Evolutionary conservation across 208 protist genomes (phyloP), one percentile per base, ranked within the genome.

Genomic region (Angomonas ambiguus): DNA sequence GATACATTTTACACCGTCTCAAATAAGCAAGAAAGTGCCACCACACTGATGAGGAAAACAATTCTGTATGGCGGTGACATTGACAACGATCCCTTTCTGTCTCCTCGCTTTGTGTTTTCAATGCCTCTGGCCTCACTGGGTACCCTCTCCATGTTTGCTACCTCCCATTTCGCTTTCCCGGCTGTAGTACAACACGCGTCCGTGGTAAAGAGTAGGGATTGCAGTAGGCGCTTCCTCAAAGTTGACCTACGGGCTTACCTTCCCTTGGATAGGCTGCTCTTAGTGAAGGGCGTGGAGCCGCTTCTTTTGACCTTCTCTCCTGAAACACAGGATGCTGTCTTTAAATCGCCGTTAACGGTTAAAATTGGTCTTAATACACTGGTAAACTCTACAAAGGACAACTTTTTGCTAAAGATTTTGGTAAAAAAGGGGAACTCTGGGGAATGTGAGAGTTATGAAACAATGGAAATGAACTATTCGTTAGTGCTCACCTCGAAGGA

Each of bases 21-120:
- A 8, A n/a, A 8, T 5, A n/a, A 5, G 18, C 27, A 16, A 18
- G 10, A 28, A 2, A 66, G 69, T 4, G 62, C 57, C 28, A 81
- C 76, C 6, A 33, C 56, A 41, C 16, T 33, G 28, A 56, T 69
- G 42, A 76, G 77, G 72, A 35, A 56, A 16, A 27, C 33, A 0
- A 58, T 41, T 45, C 49, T 84, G 64, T 86, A 71, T 70, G 70
- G 60, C 61, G 83, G 70, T 1, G 65, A 79, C 31, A 4, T 84
- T 0, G 30, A 69, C 30, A 11, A 22, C 1, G 75, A 75, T 63
- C 48, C 65, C 0, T 57, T 71, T 35, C 66, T 72, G 13, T 53
- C 69, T 20, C 45, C 45, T 20, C 10, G 4, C 20, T 27, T 53
- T n/a, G 24, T n/a, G 8, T 5, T 5, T 5, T 20, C 45, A 3